Evolutionary conservation across 2,329 filamentous ascomycete genomes (phyloP).

Genomic region (Apiospora malaysiana): DNA sequence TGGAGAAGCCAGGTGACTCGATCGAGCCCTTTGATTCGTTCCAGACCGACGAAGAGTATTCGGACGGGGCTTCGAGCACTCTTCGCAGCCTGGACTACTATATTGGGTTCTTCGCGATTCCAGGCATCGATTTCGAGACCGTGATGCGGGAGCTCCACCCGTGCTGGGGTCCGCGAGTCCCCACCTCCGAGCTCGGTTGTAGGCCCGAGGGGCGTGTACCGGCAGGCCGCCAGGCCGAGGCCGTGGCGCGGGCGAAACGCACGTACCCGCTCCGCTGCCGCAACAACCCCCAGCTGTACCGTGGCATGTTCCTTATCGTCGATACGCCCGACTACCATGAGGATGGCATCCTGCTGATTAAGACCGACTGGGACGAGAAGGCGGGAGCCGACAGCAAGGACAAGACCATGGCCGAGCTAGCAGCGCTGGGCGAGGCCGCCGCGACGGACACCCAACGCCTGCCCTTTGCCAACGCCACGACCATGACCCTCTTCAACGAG

Average conservation of each 20-base stretch:
- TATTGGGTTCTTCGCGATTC: background rate
- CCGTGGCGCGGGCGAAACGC: background rate
- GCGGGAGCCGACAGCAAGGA: background rate
- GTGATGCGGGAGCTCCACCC: conserved; percentile 3
- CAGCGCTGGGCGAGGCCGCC: background rate
- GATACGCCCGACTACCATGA: background rate
- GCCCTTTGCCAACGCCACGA: background rate
- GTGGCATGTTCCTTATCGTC: background rate
- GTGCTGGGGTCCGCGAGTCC: background rate
- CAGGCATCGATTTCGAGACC: conserved; percentile 2
- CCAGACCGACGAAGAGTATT: conserved; percentile 16
- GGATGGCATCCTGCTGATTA: background rate
- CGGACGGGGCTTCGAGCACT: conserved; percentile 2
- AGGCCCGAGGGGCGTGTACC: background rate
- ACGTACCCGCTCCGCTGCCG: background rate
- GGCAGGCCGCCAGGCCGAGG: background rate
- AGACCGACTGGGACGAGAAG: background rate
- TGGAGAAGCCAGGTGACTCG: background rate
- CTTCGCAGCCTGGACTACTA: background rate
- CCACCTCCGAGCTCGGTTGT: background rate
- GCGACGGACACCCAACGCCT: background rate
- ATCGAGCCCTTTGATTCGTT: background rate
- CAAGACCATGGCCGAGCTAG: background rate
- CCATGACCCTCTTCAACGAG: background rate
- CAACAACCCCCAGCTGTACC: background rate